Percentiles rank a stretch among this genome's conserved stretches.
Conservation (phyloP, 805 yeast genomes). For the Metschnikowia continentalis region DNA sequence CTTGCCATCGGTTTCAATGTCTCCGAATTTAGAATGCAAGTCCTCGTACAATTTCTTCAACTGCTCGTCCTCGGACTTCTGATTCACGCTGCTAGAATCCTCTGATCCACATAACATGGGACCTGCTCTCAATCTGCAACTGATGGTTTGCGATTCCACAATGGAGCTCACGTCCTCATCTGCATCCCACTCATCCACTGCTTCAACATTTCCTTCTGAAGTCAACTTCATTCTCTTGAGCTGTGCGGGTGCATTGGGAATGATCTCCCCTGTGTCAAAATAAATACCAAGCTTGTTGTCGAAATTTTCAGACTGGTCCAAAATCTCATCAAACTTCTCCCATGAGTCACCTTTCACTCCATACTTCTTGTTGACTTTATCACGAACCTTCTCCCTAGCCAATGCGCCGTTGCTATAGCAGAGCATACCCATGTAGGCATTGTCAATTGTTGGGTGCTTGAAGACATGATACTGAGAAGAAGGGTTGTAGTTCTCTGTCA, state of each 20-base stretch:
- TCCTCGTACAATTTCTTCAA: constrained; percentile 23
- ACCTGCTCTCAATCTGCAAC: constrained; percentile 75
- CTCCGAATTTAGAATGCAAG: constrained; percentile 34
- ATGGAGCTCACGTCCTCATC: constrained; percentile 71
- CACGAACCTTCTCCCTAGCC: constrained; percentile 75
- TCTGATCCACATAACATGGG: constrained; percentile 55
- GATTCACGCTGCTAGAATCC: constrained; percentile 3
- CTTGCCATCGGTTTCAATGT: constrained; percentile 47
- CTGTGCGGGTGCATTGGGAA: constrained; percentile 73
- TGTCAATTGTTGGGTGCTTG: constrained; percentile 76
- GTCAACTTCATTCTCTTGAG: constrained; percentile 49
- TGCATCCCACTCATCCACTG: constrained; percentile 37
- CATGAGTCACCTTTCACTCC: constrained; percentile 41
- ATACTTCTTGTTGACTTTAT: constrained; percentile 50
- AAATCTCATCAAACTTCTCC: constrained; percentile 56
- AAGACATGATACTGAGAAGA: constrained; percentile 81
- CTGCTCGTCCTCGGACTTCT: neutral
- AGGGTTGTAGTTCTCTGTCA: constrained; percentile 74
- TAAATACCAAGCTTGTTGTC: constrained; percentile 64
- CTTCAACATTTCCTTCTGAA: constrained; percentile 21
- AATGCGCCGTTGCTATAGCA: constrained; percentile 90
- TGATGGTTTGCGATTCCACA: constrained; percentile 81
- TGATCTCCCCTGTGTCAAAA: constrained; percentile 88
- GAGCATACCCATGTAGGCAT: constrained; percentile 88
- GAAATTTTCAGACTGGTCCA: constrained; percentile 35